Base-by-base conservation (phyloP, 768 basidiomycete genomes). In the Boletus subparvulus region DNA sequence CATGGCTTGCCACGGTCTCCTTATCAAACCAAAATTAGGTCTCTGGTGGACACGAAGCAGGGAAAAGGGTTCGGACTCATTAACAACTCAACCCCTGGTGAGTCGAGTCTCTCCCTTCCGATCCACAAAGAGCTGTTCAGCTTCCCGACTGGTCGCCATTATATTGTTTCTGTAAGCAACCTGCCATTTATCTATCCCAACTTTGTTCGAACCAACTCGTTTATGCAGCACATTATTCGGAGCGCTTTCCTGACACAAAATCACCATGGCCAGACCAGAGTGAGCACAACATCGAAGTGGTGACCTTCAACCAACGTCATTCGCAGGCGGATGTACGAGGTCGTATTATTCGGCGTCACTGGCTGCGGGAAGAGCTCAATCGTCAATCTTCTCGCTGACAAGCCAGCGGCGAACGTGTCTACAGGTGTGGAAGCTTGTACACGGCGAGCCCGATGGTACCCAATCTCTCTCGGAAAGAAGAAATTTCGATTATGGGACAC, bases 341-440 rank as follows among this genome's bases (percentile, higher is more conserved):
- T 73, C 17, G 61, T 55, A 21, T 30, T 71, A 13, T 63, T 73
- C 36, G 70, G 70, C 37, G 61, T 63, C 53, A 66, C 61, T 13
- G 70, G 70, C n/a, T 56, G 62, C 46, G 71, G 69, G 30, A 71
- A 71, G 54, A 71, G 69, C 43, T 73, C 69, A 0, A 52, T 71
- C 53, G 43, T 73, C 52, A 71, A 71, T 28, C 59, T 71, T 47
- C 59, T 71, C 50, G 63, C 65, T 2, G 71, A 65, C 13, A 35
- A 60, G 12, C 50, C 64, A 4, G 40, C 62, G 12, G 76, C 77
- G 1, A 36, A 52, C 2, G 64, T 71, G 10, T 75, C 74, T 4
- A 64, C 61, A 16, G 56, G 65, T 2, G 71, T 69, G 0, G 56
- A 56, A 1, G 71, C 73, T 8, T 75, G 71, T 41, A 80, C 79